Conservation (phyloP, 129 eudicot species). For the Logfia minima region DNA sequence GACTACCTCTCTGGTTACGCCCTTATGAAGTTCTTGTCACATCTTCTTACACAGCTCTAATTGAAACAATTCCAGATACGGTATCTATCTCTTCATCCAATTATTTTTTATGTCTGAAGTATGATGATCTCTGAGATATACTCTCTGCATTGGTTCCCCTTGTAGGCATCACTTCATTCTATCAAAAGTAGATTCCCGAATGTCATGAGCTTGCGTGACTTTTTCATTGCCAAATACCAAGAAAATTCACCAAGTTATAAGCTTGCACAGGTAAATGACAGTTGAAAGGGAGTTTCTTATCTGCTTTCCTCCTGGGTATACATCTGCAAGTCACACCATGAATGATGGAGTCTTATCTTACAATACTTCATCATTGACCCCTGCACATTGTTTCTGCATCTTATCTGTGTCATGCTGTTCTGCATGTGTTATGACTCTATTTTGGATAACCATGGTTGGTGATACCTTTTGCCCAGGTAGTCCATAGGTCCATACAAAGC, state of each 20-base stretch:
- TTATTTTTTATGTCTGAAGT: conserved; percentile 5
- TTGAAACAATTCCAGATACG: conserved; percentile 99
- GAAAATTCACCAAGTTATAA: conserved; percentile 91
- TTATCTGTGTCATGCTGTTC: conserved; percentile 10
- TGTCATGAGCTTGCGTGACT: conserved; percentile 80
- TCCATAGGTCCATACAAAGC: conserved; percentile 9
- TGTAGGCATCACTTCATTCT: conserved; percentile 95
- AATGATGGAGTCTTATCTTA: conserved; percentile 7
- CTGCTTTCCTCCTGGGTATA: conserved; percentile 3
- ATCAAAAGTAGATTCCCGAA: conserved; percentile 90
- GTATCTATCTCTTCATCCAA: conserved; percentile 36
- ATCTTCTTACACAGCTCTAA: conserved; percentile 95
- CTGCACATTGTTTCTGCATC: conserved; percentile 13
- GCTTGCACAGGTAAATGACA: conserved; percentile 92
- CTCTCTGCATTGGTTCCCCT: conserved; percentile 7
- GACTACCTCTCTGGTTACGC: conserved; percentile 97
- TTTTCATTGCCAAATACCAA: conserved; percentile 87
- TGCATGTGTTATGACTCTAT: not conserved
- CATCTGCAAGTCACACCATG: not conserved
- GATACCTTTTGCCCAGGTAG: not conserved
- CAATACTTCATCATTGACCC: conserved; percentile 6
- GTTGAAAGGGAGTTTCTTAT: conserved; percentile 19
- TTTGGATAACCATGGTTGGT: conserved; percentile 3
- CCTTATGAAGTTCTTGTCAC: conserved; percentile 99
- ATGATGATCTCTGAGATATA: conserved; percentile 3